phyloP scores from a whole-genome alignment of 257 asterid species.

The Lavandula angustifolia region DNA sequence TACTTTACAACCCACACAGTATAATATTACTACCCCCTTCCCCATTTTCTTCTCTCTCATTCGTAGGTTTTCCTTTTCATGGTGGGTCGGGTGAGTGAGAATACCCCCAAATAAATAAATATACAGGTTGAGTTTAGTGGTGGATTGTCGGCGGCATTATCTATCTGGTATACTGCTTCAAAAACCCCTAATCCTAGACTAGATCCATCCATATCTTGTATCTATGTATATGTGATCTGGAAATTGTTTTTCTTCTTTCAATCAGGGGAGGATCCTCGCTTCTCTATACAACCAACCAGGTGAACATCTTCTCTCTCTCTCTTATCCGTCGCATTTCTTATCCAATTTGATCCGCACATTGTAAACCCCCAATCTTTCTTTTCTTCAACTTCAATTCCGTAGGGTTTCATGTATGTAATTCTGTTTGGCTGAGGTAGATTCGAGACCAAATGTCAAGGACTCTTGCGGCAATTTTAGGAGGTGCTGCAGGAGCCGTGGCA shows the following conservation, averaged over 20 bases:
- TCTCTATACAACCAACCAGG: conserved; percentile 9
- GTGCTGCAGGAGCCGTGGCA: conserved; percentile 99
- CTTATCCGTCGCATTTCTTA: background rate
- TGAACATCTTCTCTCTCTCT: background rate
- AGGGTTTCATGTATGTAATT: conserved; percentile 50
- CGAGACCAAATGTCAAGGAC: conserved; percentile 84
- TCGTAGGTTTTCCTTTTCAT: too few relatives aligned
- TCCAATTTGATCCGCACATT: too few relatives aligned
- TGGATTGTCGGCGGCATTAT: too few relatives aligned
- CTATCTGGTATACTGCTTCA: background rate
- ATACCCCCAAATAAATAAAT: too few relatives aligned
- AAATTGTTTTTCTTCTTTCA: conserved; percentile 14
- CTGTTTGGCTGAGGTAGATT: conserved; percentile 53
- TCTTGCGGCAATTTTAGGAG: conserved; percentile 94
- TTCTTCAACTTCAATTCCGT: conserved; percentile 30
- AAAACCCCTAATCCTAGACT: background rate
- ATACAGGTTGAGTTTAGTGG: too few relatives aligned
- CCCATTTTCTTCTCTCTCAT: too few relatives aligned
- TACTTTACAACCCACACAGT: too few relatives aligned
- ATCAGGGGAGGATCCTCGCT: conserved; percentile 23
- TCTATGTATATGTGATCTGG: conserved; percentile 23
- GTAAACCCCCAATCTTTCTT: background rate
- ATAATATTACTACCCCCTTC: too few relatives aligned
- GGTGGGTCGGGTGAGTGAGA: too few relatives aligned
- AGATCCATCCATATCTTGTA: background rate